Conservation (phyloP, 768 basidiomycete genomes). For the Tylopilus plumbeoviolaceoides region DNA sequence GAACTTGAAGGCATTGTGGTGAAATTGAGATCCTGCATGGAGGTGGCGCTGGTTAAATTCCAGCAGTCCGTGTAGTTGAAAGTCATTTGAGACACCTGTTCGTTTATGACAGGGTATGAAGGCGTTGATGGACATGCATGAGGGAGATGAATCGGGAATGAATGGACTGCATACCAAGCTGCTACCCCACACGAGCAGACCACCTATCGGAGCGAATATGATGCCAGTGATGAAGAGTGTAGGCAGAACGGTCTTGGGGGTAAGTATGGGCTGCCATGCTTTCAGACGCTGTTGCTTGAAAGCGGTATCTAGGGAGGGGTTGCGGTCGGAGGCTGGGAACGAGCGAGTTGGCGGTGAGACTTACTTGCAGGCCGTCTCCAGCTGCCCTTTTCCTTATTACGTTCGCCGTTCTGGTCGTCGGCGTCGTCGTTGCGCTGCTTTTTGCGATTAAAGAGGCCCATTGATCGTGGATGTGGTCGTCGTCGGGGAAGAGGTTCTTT, state of each 20-base stretch:
- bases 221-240: slow-evolving; percentile 94
- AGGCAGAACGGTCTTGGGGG: slow-evolving; percentile 95
- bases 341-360: slow-evolving; percentile 27
- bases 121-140: not conserved
- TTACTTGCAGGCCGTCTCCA: slow-evolving; percentile 81
- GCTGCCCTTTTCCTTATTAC: slow-evolving; percentile 79
- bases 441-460: slow-evolving; percentile 61
- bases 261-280: slow-evolving; percentile 99
- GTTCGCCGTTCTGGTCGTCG: slow-evolving; percentile 42
- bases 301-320: slow-evolving; percentile 69
- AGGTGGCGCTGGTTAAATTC: slow-evolving; percentile 39
- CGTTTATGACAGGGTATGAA: not conserved
- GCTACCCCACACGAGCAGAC: slow-evolving; percentile 89
- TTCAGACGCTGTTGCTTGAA: slow-evolving; percentile 99
- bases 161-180: slow-evolving; percentile 44
- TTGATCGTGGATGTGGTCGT: slow-evolving; percentile 26
- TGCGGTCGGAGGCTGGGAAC: slow-evolving; percentile 13
- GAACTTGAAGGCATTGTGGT: slow-evolving; percentile 56
- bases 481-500: not conserved
- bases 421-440: slow-evolving; percentile 32
- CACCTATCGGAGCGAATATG: slow-evolving; percentile 95
- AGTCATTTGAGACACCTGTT: slow-evolving; percentile 85
- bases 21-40: slow-evolving; percentile 37
- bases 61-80: slow-evolving; percentile 96
- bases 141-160: slow-evolving; percentile 22